phyloP scores from a whole-genome alignment of 2,329 filamentous ascomycete species.

The Fusarium denticulatum region DNA sequence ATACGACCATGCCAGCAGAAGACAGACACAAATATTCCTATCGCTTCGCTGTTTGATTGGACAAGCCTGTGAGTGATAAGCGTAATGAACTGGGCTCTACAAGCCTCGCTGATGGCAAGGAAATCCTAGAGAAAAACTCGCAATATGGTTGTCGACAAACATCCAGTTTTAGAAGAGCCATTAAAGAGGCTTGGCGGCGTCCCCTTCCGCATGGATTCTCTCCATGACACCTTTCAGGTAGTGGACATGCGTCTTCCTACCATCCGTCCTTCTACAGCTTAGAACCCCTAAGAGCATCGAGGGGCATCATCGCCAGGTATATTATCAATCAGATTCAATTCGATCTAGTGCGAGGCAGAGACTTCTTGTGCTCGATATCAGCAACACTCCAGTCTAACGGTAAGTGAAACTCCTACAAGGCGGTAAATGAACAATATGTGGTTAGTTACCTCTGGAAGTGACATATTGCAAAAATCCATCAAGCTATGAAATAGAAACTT shows the following conservation, averaged over 20 bases:
- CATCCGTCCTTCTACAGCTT: background rate
- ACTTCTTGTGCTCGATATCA: background rate
- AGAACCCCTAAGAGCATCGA: background rate
- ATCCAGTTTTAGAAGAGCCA: background rate
- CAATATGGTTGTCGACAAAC: background rate
- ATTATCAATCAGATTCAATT: background rate
- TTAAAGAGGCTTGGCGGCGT: background rate
- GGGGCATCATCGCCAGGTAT: background rate
- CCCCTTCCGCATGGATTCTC: background rate
- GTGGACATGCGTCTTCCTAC: accelerated
- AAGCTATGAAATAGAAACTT: background rate
- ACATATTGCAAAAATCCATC: background rate
- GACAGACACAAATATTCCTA: background rate
- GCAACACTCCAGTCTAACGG: background rate
- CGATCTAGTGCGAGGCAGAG: background rate
- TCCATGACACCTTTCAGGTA: background rate
- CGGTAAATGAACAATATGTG: background rate
- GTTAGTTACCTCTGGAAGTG: background rate
- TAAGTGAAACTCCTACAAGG: background rate
- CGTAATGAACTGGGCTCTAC: background rate
- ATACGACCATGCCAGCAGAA: background rate
- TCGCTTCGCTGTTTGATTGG: background rate
- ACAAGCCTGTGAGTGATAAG: background rate
- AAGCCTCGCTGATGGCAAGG: background rate
- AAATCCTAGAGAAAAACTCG: background rate